Percentiles rank a stretch among this genome's conserved stretches.
These are phyloP conservation scores for Pascua guehoae DNA, from an alignment of 1,284 basidiomycete genomes.

Conservation along the genomic window DNA sequence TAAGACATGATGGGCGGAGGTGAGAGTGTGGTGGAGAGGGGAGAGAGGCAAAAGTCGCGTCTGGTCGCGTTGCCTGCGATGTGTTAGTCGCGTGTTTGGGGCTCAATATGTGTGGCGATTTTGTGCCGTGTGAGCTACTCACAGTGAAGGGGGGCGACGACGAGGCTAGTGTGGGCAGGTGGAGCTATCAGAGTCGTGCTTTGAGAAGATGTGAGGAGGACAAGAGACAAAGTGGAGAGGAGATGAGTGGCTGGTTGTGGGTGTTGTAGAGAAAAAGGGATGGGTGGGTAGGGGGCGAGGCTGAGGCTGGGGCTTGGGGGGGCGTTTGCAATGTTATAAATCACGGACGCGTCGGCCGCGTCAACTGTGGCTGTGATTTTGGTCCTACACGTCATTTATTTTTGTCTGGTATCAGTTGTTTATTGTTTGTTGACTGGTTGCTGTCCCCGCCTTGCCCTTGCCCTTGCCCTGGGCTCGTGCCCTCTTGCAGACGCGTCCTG, in stretches of 20 bases:
- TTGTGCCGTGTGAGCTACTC: constrained; percentile 9
- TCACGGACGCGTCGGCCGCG: neutral
- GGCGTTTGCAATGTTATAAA: neutral
- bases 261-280: too few relatives aligned
- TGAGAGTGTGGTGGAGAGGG: neutral
- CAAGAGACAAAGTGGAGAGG: neutral
- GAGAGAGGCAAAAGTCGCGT: neutral
- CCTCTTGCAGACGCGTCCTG: too few relatives aligned
- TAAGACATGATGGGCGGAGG: constrained; percentile 33
- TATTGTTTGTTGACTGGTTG: too few relatives aligned
- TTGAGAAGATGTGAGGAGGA: constrained; percentile 6
- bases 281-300: too few relatives aligned
- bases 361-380: too few relatives aligned
- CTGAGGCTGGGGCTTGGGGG: too few relatives aligned
- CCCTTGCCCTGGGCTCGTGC: too few relatives aligned
- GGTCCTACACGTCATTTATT: too few relatives aligned
- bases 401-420: too few relatives aligned
- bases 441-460: too few relatives aligned
- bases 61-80: neutral
- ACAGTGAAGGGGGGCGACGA: neutral
- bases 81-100: neutral
- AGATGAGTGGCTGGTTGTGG: too few relatives aligned
- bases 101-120: constrained; percentile 51
- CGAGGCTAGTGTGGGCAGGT: neutral
- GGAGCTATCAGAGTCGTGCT: neutral